A percentile compares a stretch with the other conserved stretches of the same genome.
These are phyloP conservation scores for Dujonia santamariae DNA, from an alignment of 1,139 yeast species.

Conservation along the genomic window DNA sequence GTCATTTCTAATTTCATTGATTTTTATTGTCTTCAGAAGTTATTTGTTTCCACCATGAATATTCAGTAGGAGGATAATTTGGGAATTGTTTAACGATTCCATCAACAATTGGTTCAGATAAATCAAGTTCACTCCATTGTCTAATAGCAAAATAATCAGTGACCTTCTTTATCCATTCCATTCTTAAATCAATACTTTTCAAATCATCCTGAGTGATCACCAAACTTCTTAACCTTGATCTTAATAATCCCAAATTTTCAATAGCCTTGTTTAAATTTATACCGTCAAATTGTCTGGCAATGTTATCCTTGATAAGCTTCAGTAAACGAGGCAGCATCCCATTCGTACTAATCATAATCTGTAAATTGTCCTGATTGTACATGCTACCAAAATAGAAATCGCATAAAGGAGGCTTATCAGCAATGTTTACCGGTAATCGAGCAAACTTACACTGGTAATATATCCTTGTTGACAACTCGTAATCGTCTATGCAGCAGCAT, in stretches of 20 bases:
- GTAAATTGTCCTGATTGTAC: slow-evolving; percentile 73
- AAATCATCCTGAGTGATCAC: slow-evolving; percentile 45
- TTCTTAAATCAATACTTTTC: slow-evolving; percentile 55
- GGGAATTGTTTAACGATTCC: slow-evolving; percentile 37
- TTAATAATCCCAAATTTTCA: slow-evolving; percentile 56
- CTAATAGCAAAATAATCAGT: slow-evolving; percentile 60
- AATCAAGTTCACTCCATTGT: slow-evolving; percentile 54
- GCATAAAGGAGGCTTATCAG: slow-evolving; percentile 80
- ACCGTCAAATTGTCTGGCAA: slow-evolving; percentile 44
- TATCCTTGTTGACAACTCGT: slow-evolving; percentile 54
- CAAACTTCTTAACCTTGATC: slow-evolving; percentile 49
- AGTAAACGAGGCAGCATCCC: slow-evolving; percentile 82
- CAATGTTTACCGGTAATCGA: slow-evolving; percentile 72
- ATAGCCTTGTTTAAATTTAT: slow-evolving; percentile 56
- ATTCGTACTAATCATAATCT: slow-evolving; percentile 80
- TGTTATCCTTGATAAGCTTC: slow-evolving; percentile 57
- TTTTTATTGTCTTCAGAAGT: too few species aligned
- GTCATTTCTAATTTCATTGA: too few species aligned
- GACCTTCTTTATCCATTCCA: slow-evolving; percentile 68
- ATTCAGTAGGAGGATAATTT: slow-evolving; percentile 39
- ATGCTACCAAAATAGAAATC: slow-evolving; percentile 86
- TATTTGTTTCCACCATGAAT: slow-evolving; percentile 24
- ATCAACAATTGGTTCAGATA: slow-evolving; percentile 19
- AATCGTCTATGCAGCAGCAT: slow-evolving; percentile 75
- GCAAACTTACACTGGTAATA: slow-evolving; percentile 56